Percentiles rank a stretch among this genome's conserved stretches.
Conservation (phyloP, 805 yeast species). For the Candida coquimbonensis region DNA sequence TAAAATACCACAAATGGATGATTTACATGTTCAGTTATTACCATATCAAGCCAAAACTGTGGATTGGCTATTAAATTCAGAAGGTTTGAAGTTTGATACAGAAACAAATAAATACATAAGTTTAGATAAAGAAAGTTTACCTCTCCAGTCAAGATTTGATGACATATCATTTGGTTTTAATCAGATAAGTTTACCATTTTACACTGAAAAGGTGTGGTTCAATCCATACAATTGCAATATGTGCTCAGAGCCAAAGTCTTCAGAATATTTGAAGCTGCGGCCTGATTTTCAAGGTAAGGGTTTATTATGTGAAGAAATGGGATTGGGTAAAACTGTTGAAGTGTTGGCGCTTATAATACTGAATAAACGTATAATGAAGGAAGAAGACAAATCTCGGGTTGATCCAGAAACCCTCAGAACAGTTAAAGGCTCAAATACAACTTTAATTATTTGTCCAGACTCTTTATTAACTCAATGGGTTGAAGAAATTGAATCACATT, state of each 20-base stretch:
- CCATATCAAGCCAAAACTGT: slow-evolving; percentile 50
- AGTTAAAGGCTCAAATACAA: slow-evolving; percentile 48
- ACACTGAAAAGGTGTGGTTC: slow-evolving; percentile 31
- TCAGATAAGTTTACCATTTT: slow-evolving; percentile 13
- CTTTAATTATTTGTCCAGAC: slow-evolving; percentile 80
- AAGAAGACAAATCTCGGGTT: neutral
- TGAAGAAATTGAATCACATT: slow-evolving; percentile 54
- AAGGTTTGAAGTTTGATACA: slow-evolving; percentile 34
- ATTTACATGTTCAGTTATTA: slow-evolving; percentile 36
- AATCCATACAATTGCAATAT: slow-evolving; percentile 46
- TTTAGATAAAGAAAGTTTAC: no score
- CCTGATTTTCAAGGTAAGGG: slow-evolving; percentile 5
- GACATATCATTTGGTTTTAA: slow-evolving; percentile 50
- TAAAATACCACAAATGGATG: slow-evolving; percentile 29
- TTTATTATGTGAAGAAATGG: slow-evolving; percentile 91
- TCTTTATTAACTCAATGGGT: slow-evolving; percentile 84
- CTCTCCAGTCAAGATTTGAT: slow-evolving; percentile 17
- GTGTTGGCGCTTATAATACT: slow-evolving; percentile 55
- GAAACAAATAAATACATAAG: slow-evolving; percentile 8
- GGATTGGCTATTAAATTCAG: slow-evolving; percentile 49
- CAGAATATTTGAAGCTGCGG: slow-evolving; percentile 17
- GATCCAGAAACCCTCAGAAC: slow-evolving; percentile 14
- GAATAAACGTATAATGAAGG: slow-evolving; percentile 44
- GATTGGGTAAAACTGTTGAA: slow-evolving; percentile 92
- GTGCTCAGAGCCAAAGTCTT: slow-evolving; percentile 27